These are phyloP conservation scores for Neurospora sublineolata DNA, from an alignment of 495 filamentous ascomycete species.

Conservation along the genomic window DNA sequence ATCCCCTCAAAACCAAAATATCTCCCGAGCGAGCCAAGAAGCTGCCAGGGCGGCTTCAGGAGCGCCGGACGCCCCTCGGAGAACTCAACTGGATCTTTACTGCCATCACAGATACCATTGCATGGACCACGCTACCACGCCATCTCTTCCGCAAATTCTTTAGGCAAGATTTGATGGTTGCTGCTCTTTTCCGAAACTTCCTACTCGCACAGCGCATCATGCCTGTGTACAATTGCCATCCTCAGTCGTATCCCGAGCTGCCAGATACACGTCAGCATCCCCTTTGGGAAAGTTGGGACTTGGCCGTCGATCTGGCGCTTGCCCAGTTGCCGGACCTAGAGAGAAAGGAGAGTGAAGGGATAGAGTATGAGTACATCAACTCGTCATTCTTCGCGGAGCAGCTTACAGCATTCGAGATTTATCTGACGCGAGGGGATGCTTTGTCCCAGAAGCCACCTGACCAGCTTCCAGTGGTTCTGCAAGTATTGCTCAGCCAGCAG, in stretches of 20 bases:
- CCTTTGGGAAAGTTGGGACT: constrained; percentile 94
- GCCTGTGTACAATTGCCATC: constrained; percentile 88
- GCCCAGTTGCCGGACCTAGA: constrained; percentile 79
- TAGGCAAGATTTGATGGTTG: constrained; percentile 94
- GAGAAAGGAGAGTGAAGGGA: constrained; percentile 54
- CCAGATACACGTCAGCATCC: constrained; percentile 89
- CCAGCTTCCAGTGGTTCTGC: constrained; percentile 90
- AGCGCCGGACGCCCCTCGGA: constrained; percentile 87
- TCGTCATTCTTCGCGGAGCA: constrained; percentile 96
- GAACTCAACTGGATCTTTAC: constrained; percentile 99
- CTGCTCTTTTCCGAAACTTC: constrained; percentile 92
- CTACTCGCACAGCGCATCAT: constrained; percentile 90
- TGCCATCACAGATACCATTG: constrained; percentile 96
- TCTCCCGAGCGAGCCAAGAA: constrained; percentile 70
- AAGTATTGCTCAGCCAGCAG: constrained; percentile 90
- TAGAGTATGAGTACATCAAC: constrained; percentile 81
- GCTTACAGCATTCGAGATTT: constrained; percentile 93
- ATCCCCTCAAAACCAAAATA: constrained; percentile 65
- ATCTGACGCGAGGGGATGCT: constrained; percentile 74
- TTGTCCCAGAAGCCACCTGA: constrained; percentile 76
- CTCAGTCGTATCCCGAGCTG: constrained; percentile 76
- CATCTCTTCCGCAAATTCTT: constrained; percentile 93
- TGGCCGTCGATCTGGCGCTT: constrained; percentile 94
- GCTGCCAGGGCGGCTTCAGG: constrained; percentile 74
- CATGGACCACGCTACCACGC: constrained; percentile 86